Evolutionary conservation across 306 rosid species (phyloP).

Genomic region (Cyclanthera cordifolia): DNA sequence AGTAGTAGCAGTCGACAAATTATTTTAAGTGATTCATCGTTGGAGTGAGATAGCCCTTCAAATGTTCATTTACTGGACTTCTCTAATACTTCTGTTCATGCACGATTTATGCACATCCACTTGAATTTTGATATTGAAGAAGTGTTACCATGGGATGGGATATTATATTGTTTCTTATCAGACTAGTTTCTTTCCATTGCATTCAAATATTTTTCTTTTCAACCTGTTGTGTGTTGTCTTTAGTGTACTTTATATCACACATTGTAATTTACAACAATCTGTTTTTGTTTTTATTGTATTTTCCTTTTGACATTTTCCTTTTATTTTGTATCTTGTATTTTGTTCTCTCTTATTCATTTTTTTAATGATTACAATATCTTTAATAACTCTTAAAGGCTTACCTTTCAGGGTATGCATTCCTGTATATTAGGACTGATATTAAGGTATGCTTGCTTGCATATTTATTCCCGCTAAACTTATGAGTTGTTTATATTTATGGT

Average conservation of each 20-base stretch:
- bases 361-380: too few species aligned
- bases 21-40: not conserved
- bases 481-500: not conserved
- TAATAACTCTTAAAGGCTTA: slow-evolving; percentile 12
- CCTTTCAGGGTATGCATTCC: slow-evolving; percentile 84
- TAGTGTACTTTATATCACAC: not conserved
- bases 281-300: too few species aligned
- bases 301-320: too few species aligned
- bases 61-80: not conserved
- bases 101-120: not conserved
- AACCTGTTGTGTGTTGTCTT: not conserved
- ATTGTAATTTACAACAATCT: not conserved
- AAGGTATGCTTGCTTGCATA: slow-evolving; percentile 34
- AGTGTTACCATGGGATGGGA: not conserved
- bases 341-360: too few species aligned
- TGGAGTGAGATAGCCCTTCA: not conserved
- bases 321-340: too few species aligned
- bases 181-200: not conserved
- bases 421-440: slow-evolving; percentile 43
- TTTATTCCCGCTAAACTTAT: slow-evolving; percentile 13
- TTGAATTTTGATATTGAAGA: not conserved
- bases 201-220: not conserved
- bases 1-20: not conserved
- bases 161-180: not conserved
- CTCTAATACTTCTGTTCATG: not conserved